Evolutionary conservation across 768 basidiomycete genomes (phyloP).

Genomic region (Hypholoma fasciculare): DNA sequence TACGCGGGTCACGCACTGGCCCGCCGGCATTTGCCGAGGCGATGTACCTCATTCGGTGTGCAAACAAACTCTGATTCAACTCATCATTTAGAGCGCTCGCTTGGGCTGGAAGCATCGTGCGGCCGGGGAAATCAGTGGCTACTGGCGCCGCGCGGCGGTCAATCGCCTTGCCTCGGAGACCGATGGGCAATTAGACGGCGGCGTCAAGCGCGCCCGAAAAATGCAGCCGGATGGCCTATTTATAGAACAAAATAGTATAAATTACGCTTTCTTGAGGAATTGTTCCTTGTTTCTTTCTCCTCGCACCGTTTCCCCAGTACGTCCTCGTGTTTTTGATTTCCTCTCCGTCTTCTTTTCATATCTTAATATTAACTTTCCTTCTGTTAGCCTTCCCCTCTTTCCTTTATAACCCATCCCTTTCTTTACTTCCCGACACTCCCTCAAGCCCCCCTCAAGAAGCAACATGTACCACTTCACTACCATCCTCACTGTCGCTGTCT

Average conservation of each 20-base stretch:
- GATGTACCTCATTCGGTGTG: constrained; percentile 4
- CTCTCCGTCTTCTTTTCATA: constrained; percentile 27
- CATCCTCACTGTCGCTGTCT: constrained; percentile 41
- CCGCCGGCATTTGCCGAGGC: constrained; percentile 23
- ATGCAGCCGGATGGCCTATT: constrained; percentile 9
- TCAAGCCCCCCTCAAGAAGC: constrained; percentile 19
- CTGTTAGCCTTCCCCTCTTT: constrained; percentile 14
- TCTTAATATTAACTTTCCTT: constrained; percentile 26
- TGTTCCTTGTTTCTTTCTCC: constrained; percentile 20
- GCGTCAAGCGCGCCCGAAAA: constrained; percentile 10
- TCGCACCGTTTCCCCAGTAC: constrained; percentile 27
- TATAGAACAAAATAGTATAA: constrained; percentile 17
- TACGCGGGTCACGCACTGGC: background rate
- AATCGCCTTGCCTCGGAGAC: constrained; percentile 13
- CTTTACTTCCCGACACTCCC: constrained; percentile 28
- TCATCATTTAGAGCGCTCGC: background rate
- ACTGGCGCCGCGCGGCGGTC: background rate
- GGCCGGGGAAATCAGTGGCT: no score
- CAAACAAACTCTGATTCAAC: no score
- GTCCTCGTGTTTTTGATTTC: constrained; percentile 33
- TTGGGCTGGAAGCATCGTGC: background rate
- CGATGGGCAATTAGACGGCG: constrained; percentile 9
- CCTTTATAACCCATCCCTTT: constrained; percentile 26
- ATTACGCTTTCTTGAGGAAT: constrained; percentile 13
- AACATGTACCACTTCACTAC: constrained; percentile 37